A percentile compares a stretch with the other conserved stretches of the same genome.
phyloP scores from a whole-genome alignment of 495 filamentous ascomycete species.

The Pyrenula massariospora region DNA sequence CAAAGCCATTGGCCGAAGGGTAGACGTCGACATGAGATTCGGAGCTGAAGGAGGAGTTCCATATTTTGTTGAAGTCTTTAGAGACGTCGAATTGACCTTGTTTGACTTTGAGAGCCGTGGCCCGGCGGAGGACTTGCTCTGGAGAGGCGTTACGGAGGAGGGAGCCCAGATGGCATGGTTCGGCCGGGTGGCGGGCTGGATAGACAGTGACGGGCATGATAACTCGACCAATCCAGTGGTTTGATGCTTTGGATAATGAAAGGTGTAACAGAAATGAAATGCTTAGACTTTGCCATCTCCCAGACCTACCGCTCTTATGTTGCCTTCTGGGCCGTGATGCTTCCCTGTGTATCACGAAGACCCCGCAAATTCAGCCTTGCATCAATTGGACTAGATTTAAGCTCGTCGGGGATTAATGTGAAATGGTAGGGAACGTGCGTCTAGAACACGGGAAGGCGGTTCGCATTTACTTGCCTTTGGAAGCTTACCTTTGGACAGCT shows the following conservation, averaged over 20 bases:
- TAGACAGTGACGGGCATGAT: background rate
- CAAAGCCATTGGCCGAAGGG: conserved; percentile 36
- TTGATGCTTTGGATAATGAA: too few relatives aligned
- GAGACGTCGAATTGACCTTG: background rate
- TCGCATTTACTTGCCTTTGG: too few relatives aligned
- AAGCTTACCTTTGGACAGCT: too few relatives aligned
- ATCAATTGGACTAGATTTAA: background rate
- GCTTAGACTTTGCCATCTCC: too few relatives aligned
- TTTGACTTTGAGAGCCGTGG: background rate
- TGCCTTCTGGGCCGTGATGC: too few relatives aligned
- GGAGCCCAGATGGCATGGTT: background rate
- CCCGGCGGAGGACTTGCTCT: background rate
- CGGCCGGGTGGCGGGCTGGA: background rate
- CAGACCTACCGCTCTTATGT: too few relatives aligned
- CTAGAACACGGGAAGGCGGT: background rate
- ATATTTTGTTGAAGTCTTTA: background rate
- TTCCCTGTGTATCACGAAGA: too few relatives aligned
- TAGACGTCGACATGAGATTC: conserved; percentile 6
- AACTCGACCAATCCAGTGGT: background rate
- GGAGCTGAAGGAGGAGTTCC: background rate
- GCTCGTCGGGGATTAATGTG: background rate
- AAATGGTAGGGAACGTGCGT: background rate
- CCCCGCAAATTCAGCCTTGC: background rate
- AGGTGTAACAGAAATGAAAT: too few relatives aligned
- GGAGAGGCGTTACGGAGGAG: background rate